phyloP scores from a whole-genome alignment of 768 basidiomycete species.

The Pleurotus giganteus region DNA sequence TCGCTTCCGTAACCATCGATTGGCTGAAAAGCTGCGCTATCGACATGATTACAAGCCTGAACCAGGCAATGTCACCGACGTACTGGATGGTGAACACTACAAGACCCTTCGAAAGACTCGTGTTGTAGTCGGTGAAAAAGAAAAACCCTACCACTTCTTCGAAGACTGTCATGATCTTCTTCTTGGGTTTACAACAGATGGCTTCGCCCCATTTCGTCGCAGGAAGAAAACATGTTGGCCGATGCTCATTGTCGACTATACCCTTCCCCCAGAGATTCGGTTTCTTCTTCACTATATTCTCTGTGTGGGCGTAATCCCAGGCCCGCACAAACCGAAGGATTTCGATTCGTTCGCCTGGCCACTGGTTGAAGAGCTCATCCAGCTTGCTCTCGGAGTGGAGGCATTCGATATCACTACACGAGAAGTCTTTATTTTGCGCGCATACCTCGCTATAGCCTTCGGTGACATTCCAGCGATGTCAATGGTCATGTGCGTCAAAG shows the following conservation, averaged over 20 bases:
- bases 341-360: slow-evolving; percentile 36
- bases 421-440: slow-evolving; percentile 18
- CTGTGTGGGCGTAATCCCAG: slow-evolving; percentile 41
- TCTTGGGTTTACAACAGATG: slow-evolving; percentile 35
- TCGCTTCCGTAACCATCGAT: slow-evolving; percentile 16
- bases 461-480: slow-evolving; percentile 12
- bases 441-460: not conserved
- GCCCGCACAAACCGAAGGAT: slow-evolving; percentile 40
- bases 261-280: slow-evolving; percentile 28
- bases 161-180: slow-evolving; percentile 33
- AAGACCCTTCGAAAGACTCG: slow-evolving; percentile 14
- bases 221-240: slow-evolving; percentile 32
- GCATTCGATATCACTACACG: slow-evolving; percentile 22
- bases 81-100: slow-evolving; percentile 33
- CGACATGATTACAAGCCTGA: slow-evolving; percentile 17
- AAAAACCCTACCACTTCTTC: slow-evolving; percentile 27
- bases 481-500: slow-evolving; percentile 7
- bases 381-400: slow-evolving; percentile 28
- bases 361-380: slow-evolving; percentile 29
- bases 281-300: slow-evolving; percentile 34
- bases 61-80: slow-evolving; percentile 22
- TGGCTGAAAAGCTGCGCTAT: slow-evolving; percentile 27
- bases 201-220: slow-evolving; percentile 31
- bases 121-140: slow-evolving; percentile 23
- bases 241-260: slow-evolving; percentile 37